Evolutionary conservation across 2,329 filamentous ascomycete genomes (phyloP).

Genomic region (Cadophora gregata): DNA sequence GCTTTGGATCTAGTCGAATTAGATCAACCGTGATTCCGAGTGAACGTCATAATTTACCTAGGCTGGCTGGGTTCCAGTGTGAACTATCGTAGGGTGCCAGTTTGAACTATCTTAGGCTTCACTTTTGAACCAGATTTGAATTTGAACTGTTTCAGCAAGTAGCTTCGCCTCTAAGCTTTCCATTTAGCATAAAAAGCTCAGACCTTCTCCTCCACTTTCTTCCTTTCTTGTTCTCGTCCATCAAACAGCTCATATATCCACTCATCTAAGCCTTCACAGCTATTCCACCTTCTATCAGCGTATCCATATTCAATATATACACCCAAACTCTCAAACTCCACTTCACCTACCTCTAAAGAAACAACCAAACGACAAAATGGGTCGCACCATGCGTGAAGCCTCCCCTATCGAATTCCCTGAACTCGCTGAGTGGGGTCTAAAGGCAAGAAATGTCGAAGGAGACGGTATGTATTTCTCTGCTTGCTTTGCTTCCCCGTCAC

Average conservation of each 20-base stretch:
- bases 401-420: conserved; percentile 57
- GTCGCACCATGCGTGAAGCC: not conserved
- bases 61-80: no score
- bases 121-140: not conserved
- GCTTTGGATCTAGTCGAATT: no score
- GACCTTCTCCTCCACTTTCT: not conserved
- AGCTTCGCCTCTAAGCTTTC: not conserved
- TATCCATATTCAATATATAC: not conserved
- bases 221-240: not conserved
- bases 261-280: not conserved
- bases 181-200: not conserved
- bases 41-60: not conserved
- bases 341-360: not conserved
- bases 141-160: not conserved
- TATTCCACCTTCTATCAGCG: not conserved
- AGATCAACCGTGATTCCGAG: not conserved
- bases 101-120: not conserved
- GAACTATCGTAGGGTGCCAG: no score
- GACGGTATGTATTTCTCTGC: conserved; percentile 61
- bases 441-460: conserved; percentile 62
- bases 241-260: not conserved
- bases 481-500: not conserved
- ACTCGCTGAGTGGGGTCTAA: conserved; percentile 61
- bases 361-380: not conserved
- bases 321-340: not conserved